Evolutionary conservation across 371 early-diverging fungal species (phyloP).

Genomic region (Conidiobolus incongruus): DNA sequence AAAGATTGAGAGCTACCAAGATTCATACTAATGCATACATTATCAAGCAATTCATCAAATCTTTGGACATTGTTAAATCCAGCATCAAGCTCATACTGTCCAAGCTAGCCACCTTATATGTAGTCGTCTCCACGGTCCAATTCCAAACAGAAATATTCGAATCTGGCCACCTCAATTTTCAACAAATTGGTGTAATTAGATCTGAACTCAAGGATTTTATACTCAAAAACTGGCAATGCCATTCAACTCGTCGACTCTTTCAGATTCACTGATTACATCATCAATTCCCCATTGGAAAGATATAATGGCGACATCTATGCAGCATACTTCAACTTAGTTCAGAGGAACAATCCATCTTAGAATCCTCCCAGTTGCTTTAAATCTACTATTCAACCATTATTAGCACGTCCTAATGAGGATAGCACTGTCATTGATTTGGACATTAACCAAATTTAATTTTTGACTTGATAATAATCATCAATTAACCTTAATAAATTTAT

Average conservation of each 20-base stretch:
- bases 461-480: too few species aligned
- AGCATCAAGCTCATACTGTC: slow-evolving; percentile 16
- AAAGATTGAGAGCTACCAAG: not conserved
- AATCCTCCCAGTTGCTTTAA: not conserved
- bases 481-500: too few species aligned
- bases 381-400: not conserved
- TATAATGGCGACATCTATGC: slow-evolving; percentile 47
- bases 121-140: slow-evolving; percentile 33
- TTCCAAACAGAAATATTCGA: slow-evolving; percentile 35
- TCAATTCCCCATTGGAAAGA: slow-evolving; percentile 52
- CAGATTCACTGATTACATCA: slow-evolving; percentile 42
- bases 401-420: not conserved
- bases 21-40: slow-evolving; percentile 4
- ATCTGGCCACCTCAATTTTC: slow-evolving; percentile 18
- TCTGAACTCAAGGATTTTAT: slow-evolving; percentile 19
- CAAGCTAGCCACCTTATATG: slow-evolving; percentile 24
- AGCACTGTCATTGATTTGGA: not conserved
- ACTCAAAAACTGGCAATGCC: slow-evolving; percentile 38
- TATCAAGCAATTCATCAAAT: not conserved
- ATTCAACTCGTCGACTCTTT: slow-evolving; percentile 53
- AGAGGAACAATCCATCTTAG: not conserved
- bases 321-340: slow-evolving; percentile 4
- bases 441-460: too few species aligned
- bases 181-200: slow-evolving; percentile 23
- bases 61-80: not conserved